A percentile compares a stretch with the other conserved stretches of the same genome.
phyloP scores from a whole-genome alignment of 768 basidiomycete species.

The Collybia sp. region DNA sequence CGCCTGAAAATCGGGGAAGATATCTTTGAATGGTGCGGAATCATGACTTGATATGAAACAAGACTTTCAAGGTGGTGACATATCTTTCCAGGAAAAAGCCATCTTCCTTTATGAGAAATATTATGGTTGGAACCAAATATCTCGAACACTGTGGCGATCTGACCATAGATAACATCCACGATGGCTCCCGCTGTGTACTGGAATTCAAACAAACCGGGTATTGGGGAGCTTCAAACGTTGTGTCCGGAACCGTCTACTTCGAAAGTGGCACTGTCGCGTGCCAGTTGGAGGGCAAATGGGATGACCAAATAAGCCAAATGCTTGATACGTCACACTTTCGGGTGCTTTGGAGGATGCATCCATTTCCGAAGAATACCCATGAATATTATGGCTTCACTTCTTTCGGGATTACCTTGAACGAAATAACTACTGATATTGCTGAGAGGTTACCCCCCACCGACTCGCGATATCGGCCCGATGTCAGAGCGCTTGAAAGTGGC shows the following conservation, averaged over 20 bases:
- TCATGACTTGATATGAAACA: not conserved
- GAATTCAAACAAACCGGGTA: slow-evolving; percentile 87
- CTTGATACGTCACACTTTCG: slow-evolving; percentile 65
- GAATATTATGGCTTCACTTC: slow-evolving; percentile 82
- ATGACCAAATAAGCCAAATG: slow-evolving; percentile 71
- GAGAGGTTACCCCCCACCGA: slow-evolving; percentile 74
- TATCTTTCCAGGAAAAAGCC: slow-evolving; percentile 64
- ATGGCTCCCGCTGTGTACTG: slow-evolving; percentile 56
- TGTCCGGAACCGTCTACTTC: slow-evolving; percentile 57
- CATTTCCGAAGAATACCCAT: slow-evolving; percentile 66
- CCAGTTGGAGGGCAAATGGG: slow-evolving; percentile 86
- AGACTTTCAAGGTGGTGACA: not conserved
- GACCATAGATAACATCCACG: slow-evolving; percentile 61
- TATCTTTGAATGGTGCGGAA: slow-evolving; percentile 63
- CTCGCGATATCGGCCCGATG: slow-evolving; percentile 77
- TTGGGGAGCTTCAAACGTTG: slow-evolving; percentile 73
- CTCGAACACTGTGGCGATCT: slow-evolving; percentile 82
- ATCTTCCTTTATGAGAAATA: slow-evolving; percentile 83
- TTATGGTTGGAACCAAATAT: slow-evolving; percentile 90
- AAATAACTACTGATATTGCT: slow-evolving; percentile 63
- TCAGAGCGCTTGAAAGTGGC: slow-evolving; percentile 79
- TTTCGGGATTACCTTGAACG: slow-evolving; percentile 78
- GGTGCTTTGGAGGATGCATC: slow-evolving; percentile 71
- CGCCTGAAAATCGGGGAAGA: slow-evolving; percentile 65
- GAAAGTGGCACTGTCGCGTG: slow-evolving; percentile 49